These are phyloP conservation scores for Aquilaria malaccensis DNA, from an alignment of 345 rosid species.

Conservation along the genomic window DNA sequence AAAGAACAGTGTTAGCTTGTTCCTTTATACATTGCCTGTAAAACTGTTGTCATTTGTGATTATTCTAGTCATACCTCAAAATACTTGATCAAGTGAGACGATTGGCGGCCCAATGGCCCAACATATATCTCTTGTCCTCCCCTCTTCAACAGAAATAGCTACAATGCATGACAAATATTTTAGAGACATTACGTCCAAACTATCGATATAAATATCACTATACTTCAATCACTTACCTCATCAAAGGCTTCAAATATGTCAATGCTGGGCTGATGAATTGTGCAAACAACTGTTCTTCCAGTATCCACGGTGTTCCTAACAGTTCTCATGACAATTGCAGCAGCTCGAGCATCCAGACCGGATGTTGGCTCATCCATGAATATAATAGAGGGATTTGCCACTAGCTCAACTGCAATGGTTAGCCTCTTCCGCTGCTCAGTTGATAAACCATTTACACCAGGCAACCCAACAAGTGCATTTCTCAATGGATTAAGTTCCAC, in stretches of 20 bases:
- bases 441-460: slow-evolving; percentile 81
- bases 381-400: slow-evolving; percentile 87
- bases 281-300: slow-evolving; percentile 88
- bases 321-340: slow-evolving; percentile 91
- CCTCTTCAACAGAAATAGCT: slow-evolving; percentile 63
- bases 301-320: slow-evolving; percentile 92
- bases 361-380: slow-evolving; percentile 98
- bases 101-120: slow-evolving; percentile 69
- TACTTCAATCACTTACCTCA: slow-evolving; percentile 39
- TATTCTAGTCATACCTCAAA: slow-evolving; percentile 44
- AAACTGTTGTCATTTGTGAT: background rate
- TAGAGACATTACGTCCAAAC: background rate
- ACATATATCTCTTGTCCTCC: slow-evolving; percentile 84
- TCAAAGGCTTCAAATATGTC: slow-evolving; percentile 92
- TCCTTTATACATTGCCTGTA: background rate
- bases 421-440: slow-evolving; percentile 87
- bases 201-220: no score
- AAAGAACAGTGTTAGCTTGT: background rate
- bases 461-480: slow-evolving; percentile 76
- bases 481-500: slow-evolving; percentile 60
- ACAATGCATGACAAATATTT: slow-evolving; percentile 8
- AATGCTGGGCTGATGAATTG: slow-evolving; percentile 92
- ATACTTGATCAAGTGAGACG: slow-evolving; percentile 48
- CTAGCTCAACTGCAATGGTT: slow-evolving; percentile 89
- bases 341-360: slow-evolving; percentile 93